Evolutionary conservation across 2,329 filamentous ascomycete genomes (phyloP).

Genomic region (Fusarium falciforme): DNA sequence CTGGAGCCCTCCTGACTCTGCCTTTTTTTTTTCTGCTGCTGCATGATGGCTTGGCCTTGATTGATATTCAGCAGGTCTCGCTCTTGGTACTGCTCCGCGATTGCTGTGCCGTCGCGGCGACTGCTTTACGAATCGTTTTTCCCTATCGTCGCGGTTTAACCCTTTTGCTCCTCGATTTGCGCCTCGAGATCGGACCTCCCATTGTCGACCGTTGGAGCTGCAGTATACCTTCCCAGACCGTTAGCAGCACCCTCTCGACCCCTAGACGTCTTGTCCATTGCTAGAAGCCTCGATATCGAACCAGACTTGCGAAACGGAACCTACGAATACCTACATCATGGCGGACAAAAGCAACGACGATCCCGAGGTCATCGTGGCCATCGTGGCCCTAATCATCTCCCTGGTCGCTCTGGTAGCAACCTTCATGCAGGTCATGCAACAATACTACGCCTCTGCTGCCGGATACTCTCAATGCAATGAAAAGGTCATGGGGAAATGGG

Average conservation of each 20-base stretch:
- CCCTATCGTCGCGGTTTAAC: not conserved
- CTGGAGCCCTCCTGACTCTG: not conserved
- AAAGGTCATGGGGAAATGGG: conserved; percentile 62
- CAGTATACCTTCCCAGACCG: not conserved
- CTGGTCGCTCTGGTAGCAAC: conserved; percentile 59
- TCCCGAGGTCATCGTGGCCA: conserved; percentile 53
- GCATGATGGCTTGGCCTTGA: conserved; percentile 24
- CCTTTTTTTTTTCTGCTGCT: not conserved
- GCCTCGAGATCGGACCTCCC: not conserved
- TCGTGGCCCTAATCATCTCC: conserved; percentile 60
- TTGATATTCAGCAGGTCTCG: not conserved
- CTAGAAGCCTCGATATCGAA: not conserved
- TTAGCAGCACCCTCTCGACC: not conserved
- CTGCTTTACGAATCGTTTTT: not conserved
- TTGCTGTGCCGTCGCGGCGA: not conserved
- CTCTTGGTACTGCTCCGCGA: conserved; percentile 8
- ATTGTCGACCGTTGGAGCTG: not conserved
- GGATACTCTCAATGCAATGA: conserved; percentile 61
- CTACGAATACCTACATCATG: conserved; percentile 20
- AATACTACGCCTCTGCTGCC: conserved; percentile 62
- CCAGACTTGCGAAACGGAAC: conserved; percentile 1
- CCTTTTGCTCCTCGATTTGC: not conserved
- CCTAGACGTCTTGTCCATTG: not conserved
- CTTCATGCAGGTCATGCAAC: conserved; percentile 60
- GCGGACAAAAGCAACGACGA: conserved; percentile 20